Evolutionary conservation across 805 yeast genomes (phyloP).

Genomic region (Sungouiella thailandica): DNA sequence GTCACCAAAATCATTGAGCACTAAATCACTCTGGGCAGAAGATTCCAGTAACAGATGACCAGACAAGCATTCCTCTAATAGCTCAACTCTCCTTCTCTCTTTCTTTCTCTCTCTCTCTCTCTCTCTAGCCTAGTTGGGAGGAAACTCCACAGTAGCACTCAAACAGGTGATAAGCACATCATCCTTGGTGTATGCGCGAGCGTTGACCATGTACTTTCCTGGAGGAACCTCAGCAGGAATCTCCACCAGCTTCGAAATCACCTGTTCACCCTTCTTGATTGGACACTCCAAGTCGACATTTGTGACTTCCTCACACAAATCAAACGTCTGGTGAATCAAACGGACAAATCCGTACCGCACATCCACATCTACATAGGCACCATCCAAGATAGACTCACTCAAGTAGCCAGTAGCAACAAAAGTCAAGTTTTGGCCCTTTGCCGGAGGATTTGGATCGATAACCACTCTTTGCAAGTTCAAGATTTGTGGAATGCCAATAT

Average conservation of each 20-base stretch:
- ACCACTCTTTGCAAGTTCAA: conserved; percentile 55
- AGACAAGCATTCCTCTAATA: too few relatives aligned
- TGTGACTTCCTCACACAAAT: conserved; percentile 80
- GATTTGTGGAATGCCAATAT: conserved; percentile 55
- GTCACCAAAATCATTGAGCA: too few relatives aligned
- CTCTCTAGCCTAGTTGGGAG: conserved; percentile 18
- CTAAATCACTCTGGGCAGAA: too few relatives aligned
- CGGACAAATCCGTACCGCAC: conserved; percentile 91
- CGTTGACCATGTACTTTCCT: conserved; percentile 80
- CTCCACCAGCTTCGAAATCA: conserved; percentile 65
- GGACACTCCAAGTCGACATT: conserved; percentile 89
- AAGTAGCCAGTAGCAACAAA: conserved; percentile 70
- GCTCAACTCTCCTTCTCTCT: not conserved
- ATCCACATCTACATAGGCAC: conserved; percentile 92
- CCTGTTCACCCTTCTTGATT: conserved; percentile 60
- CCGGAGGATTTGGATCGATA: conserved; percentile 84
- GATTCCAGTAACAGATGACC: too few relatives aligned
- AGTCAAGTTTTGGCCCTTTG: conserved; percentile 77
- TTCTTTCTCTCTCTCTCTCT: not conserved
- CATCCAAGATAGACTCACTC: conserved; percentile 56
- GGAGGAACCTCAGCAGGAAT: conserved; percentile 94
- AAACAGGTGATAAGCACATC: conserved; percentile 83
- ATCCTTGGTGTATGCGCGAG: conserved; percentile 83
- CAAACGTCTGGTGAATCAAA: conserved; percentile 83
- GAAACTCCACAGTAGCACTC: conserved; percentile 63